Conservation (phyloP, 768 basidiomycete species). For the Saitozyma podzolica region DNA sequence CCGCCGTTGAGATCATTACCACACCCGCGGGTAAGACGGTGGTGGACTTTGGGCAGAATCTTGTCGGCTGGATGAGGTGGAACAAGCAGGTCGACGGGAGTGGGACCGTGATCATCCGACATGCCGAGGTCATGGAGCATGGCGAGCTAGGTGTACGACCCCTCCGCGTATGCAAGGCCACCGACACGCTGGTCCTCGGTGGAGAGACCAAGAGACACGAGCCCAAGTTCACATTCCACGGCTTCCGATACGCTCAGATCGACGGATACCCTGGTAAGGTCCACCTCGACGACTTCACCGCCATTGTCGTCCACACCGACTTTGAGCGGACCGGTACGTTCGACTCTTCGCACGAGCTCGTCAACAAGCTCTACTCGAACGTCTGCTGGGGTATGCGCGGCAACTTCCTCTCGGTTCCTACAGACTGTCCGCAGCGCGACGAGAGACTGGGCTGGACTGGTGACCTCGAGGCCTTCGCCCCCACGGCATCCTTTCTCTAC, state of each 20-base stretch:
- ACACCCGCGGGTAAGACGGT: constrained; percentile 34
- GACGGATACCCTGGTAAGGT: not conserved
- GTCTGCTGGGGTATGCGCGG: constrained; percentile 32
- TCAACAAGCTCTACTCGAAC: constrained; percentile 31
- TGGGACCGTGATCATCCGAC: constrained; percentile 16
- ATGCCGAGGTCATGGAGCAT: constrained; percentile 41
- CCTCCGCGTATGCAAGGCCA: constrained; percentile 23
- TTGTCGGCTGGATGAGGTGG: constrained; percentile 34
- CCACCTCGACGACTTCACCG: constrained; percentile 12
- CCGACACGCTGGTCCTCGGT: constrained; percentile 16
- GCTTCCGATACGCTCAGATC: constrained; percentile 32
- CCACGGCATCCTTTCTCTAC: constrained; percentile 33
- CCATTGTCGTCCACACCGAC: constrained; percentile 28
- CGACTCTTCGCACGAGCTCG: constrained; percentile 18
- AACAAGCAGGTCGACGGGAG: constrained; percentile 2
- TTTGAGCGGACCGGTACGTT: constrained; percentile 28
- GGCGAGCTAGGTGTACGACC: constrained; percentile 36
- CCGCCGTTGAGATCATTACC: constrained; percentile 25
- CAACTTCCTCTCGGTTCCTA: constrained; percentile 32
- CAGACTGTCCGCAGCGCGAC: constrained; percentile 44
- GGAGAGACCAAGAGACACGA: constrained; percentile 15
- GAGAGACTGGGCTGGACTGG: constrained; percentile 46
- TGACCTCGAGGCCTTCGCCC: constrained; percentile 38
- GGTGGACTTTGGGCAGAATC: constrained; percentile 43
- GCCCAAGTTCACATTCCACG: constrained; percentile 39